Percentiles rank a stretch among this genome's conserved stretches.
Conservation (phyloP, 1,284 basidiomycete species). For the Volvariella volvacea region DNA sequence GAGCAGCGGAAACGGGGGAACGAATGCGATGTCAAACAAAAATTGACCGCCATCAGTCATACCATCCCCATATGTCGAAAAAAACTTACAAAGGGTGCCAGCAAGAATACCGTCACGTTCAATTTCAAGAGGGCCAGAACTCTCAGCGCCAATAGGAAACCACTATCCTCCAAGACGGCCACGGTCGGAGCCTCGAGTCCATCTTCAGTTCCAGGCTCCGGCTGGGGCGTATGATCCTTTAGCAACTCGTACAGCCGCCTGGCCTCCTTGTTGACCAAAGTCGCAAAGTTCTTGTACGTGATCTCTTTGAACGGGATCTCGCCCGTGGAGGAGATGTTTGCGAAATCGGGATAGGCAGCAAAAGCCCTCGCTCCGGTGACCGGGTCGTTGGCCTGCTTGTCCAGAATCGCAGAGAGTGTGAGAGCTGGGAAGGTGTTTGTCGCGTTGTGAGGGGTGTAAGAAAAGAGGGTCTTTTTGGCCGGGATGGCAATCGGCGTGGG, state of each 20-base stretch:
- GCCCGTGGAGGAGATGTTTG: not conserved
- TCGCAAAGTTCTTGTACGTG: conserved; percentile 8
- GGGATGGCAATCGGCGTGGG: too few species aligned
- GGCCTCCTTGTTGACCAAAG: conserved; percentile 8
- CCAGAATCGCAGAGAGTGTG: conserved; percentile 9
- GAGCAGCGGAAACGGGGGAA: conserved; percentile 1
- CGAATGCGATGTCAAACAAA: too few species aligned
- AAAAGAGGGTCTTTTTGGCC: too few species aligned
- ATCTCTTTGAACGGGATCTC: conserved; percentile 6
- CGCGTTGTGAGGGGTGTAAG: too few species aligned
- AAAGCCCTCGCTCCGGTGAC: conserved; percentile 6
- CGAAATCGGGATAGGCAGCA: conserved; percentile 7
- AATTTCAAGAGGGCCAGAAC: conserved; percentile 10
- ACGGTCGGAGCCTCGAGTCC: conserved; percentile 7
- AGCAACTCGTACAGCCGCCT: conserved; percentile 2
- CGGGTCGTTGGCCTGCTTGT: conserved; percentile 9
- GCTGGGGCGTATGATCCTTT: not conserved
- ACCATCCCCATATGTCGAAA: too few species aligned
- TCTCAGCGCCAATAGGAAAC: conserved; percentile 7
- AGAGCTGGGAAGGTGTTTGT: too few species aligned
- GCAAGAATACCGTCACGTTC: conserved; percentile 8
- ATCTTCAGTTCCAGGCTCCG: not conserved
- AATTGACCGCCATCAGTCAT: too few species aligned
- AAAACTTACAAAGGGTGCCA: conserved; percentile 10
- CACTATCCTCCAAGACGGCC: conserved; percentile 9